Base-by-base conservation (phyloP, 2,329 filamentous ascomycete species). In the Fusarium vanettenii region DNA sequence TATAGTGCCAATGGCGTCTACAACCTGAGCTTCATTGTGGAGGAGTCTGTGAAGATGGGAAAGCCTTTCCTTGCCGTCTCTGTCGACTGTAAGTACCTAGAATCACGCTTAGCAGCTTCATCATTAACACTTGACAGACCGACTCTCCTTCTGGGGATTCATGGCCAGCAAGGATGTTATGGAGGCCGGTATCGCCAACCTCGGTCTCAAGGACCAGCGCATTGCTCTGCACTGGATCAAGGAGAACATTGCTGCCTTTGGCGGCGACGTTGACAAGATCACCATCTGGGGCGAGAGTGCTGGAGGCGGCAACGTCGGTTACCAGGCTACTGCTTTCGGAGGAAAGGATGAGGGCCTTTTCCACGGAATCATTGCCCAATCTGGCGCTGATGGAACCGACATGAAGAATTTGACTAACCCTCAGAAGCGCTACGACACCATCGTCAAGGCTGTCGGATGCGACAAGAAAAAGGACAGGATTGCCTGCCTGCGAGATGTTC, bases 1-100 rank as follows among this genome's bases (percentile, higher is more conserved):
- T 84, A 85, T 3, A 70, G 84, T 76, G 50, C 76, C 74, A 86
- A 89, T 57, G 79, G 84, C 10, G 84, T 88, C 29, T 92, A 92
- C 78, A 92, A 92, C 76, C 83, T 91, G 67, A 89, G 88, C 16
- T 89, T 87, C 68, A 87, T 92, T 59, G 88, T 92, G 1, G 85
- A 69, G 82, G 85, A 27, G 80, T 85, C 31, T 6, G 74, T 76
- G 33, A 78, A 78, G 48, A 65, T 63, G 5, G 72, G 72, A 20
- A 78, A 78, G 18, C 76, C 76, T 7, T 71, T 78, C 8, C 60
- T 78, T 1, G 76, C 45, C 2, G 67, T 78, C 2, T 78, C 76
- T 1, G 39, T 78, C 0, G 76, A 78, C 9, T 77, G 76, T 78
- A 31, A 63, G n/a, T n/a, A n/a, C n/a, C n/a, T n/a, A n/a, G n/a